Base-by-base conservation (phyloP, 495 filamentous ascomycete species). In the Durotheca rogersii region DNA sequence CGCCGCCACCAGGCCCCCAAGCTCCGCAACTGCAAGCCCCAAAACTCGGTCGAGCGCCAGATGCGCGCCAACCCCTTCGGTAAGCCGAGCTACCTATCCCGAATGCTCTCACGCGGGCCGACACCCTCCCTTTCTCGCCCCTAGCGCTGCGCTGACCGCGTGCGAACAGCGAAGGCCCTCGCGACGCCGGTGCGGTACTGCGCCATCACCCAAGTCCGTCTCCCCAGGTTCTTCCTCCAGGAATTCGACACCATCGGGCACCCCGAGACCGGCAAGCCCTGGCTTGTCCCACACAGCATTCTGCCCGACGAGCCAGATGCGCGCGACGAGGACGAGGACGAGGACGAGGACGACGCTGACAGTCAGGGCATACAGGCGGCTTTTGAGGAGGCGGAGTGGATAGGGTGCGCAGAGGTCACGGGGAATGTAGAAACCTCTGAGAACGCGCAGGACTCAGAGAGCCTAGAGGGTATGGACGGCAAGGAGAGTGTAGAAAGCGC, bases 211-310 rank as follows among this genome's bases (percentile, higher is more conserved):
- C 61, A 60, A 0, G 57, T 62, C 1, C 58, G 75, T 2, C 57
- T 92, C 1, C 90, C 90, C 0, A 69, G 52, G 3, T 79, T 71
- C 46, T 81, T 95, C 43, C 68, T 90, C 9, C 77, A 83, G 23
- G 72, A 78, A 19, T 86, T 87, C 60, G 73, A 73, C 6, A 35
- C 88, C 6, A 62, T 82, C 1, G 56, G 67, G 12, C 77, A 84
- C 30, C 84, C 86, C 5, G 64, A 77, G 41, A 79, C 77, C 3
- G 71, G 65, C 0, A 59, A 67, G 4, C 72, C 79, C 3, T 89
- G 81, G 74, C 71, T 82, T 30, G 57, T 89, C 33, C 88, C 88
- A 0, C 64, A 66, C 7, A 70, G 64, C 17, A 38, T 81, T 7
- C 42, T 76, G 3, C 51, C 49, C 18, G 71, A 76, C 17, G 51